A percentile compares a stretch with the other conserved stretches of the same genome.
Evolutionary conservation across 192 early-diverging fungal species (phyloP).

Genomic region (Linnemannia hyalina): DNA sequence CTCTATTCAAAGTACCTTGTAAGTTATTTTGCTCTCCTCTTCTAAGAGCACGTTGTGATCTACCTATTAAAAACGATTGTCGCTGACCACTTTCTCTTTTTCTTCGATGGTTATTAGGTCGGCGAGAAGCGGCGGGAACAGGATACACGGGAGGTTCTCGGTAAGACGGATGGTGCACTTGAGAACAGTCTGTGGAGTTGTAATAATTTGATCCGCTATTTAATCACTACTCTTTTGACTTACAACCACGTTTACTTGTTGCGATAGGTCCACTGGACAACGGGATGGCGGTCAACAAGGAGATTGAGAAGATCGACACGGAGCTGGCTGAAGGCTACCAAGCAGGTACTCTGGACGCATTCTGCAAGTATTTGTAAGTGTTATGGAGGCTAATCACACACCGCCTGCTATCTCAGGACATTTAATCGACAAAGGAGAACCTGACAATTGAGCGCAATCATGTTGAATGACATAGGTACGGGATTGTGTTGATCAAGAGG

Average conservation of each 20-base stretch:
- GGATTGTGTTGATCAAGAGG: slow-evolving; percentile 60
- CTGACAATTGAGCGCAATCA: slow-evolving; percentile 26
- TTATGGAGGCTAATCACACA: background rate
- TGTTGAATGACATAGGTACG: slow-evolving; percentile 59
- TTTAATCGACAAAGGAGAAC: background rate
- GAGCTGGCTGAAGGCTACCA: slow-evolving; percentile 61
- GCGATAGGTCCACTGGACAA: slow-evolving; percentile 61
- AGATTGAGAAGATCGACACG: slow-evolving; percentile 59
- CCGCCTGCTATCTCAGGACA: background rate
- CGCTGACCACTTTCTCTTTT: background rate
- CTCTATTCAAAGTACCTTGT: slow-evolving; percentile 85
- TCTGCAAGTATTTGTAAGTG: slow-evolving; percentile 77
- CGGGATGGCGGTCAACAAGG: slow-evolving; percentile 58
- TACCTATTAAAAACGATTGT: background rate
- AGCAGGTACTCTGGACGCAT: slow-evolving; percentile 69
- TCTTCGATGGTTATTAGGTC: slow-evolving; percentile 36
- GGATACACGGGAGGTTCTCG: slow-evolving; percentile 68
- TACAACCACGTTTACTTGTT: background rate
- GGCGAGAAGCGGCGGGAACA: slow-evolving; percentile 73
- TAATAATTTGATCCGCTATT: background rate
- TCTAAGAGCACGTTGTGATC: background rate
- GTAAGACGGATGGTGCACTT: slow-evolving; percentile 15
- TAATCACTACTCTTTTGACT: background rate
- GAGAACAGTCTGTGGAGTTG: background rate
- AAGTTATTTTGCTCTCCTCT: slow-evolving; percentile 38